Percentiles rank a stretch among this genome's conserved stretches.
These are phyloP conservation scores for Coprinopsis sp. DNA, from an alignment of 768 basidiomycete genomes.

Conservation along the genomic window DNA sequence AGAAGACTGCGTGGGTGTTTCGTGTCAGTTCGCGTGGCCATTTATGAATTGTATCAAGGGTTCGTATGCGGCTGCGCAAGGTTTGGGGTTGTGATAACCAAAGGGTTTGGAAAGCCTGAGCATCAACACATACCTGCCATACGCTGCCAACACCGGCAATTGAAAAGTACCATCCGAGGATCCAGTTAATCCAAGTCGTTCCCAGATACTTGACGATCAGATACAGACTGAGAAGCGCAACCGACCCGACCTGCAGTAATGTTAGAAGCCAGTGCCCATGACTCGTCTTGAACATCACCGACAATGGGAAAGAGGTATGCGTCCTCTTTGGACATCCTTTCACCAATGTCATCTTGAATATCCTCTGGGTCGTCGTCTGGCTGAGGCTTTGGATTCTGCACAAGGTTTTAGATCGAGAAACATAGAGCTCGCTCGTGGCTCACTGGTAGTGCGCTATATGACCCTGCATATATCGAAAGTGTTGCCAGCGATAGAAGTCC, in stretches of 20 bases:
- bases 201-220: conserved; percentile 70
- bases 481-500: conserved; percentile 65
- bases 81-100: conserved; percentile 4
- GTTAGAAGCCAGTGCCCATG: conserved; percentile 1
- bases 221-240: conserved; percentile 64
- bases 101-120: conserved; percentile 1
- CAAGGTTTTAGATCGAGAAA: neutral
- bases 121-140: conserved; percentile 48
- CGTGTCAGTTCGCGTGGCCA: neutral
- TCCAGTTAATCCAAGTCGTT: conserved; percentile 76
- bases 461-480: conserved; percentile 64
- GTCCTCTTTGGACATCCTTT: conserved; percentile 60
- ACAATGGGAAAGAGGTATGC: conserved; percentile 78
- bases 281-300: conserved; percentile 22
- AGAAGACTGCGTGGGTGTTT: conserved; percentile 39
- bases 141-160: conserved; percentile 61
- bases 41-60: neutral
- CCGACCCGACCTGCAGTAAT: conserved; percentile 59
- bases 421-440: conserved; percentile 21
- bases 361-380: conserved; percentile 24
- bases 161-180: conserved; percentile 74
- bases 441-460: conserved; percentile 65
- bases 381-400: neutral
- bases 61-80: no score
- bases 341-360: conserved; percentile 54